A percentile compares a stretch with the other conserved stretches of the same genome.
Evolutionary conservation across 2,329 filamentous ascomycete species (phyloP).

Genomic region (Fusarium coicis): DNA sequence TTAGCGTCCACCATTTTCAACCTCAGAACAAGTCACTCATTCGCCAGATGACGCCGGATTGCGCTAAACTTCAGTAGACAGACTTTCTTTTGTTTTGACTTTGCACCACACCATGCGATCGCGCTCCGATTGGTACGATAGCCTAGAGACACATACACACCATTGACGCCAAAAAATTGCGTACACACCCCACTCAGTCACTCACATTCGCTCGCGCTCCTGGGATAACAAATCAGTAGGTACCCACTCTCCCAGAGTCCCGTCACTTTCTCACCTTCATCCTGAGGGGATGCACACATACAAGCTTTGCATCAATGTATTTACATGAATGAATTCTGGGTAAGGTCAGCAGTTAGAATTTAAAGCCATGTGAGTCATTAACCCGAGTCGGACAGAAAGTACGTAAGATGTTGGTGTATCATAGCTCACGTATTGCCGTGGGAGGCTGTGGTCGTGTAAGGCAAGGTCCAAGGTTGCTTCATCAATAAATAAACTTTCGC

Average conservation of each 20-base stretch:
- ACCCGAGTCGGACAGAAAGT: background rate
- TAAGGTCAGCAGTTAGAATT: background rate
- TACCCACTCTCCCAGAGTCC: slow-evolving; percentile 29
- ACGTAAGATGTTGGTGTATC: background rate
- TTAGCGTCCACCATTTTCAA: slow-evolving; percentile 25
- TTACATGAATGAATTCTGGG: background rate
- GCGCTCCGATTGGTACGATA: slow-evolving; percentile 49
- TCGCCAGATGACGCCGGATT: slow-evolving; percentile 14
- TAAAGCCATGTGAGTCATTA: background rate
- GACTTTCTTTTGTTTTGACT: slow-evolving; percentile 40
- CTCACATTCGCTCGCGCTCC: background rate
- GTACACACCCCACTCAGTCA: slow-evolving; percentile 25
- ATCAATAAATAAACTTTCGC: background rate
- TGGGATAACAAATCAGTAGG: background rate
- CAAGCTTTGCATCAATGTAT: background rate
- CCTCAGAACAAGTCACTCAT: slow-evolving; percentile 13
- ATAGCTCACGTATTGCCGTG: background rate
- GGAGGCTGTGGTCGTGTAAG: background rate
- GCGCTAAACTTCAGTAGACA: slow-evolving; percentile 6
- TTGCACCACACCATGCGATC: slow-evolving; percentile 46
- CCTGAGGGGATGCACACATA: background rate
- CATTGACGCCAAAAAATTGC: slow-evolving; percentile 37
- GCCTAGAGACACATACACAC: slow-evolving; percentile 31
- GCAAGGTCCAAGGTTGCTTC: background rate
- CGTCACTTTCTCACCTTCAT: background rate